A percentile compares a stretch with the other conserved stretches of the same genome.
These are phyloP conservation scores for Cyclotella kingstonii DNA, from an alignment of 108 stramenopile species.

Conservation along the genomic window DNA sequence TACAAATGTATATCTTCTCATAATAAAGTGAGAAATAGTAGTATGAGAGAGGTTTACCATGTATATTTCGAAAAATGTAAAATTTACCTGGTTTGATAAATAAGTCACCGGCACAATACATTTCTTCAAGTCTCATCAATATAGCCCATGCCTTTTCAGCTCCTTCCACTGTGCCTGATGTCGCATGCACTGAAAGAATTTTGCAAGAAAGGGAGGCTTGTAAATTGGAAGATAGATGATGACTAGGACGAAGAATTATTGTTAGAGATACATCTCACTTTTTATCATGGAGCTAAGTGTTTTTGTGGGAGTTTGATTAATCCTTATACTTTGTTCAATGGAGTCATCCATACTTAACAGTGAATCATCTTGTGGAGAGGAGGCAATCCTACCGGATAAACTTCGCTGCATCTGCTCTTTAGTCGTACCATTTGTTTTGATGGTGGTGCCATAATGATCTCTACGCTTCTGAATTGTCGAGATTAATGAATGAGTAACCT, in stretches of 20 bases:
- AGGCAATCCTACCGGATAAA: too few relatives aligned
- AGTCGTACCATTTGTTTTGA: too few relatives aligned
- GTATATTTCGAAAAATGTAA: not conserved
- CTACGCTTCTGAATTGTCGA: slow-evolving; percentile 9
- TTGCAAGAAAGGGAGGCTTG: not conserved
- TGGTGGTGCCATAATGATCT: not conserved
- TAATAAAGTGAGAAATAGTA: not conserved
- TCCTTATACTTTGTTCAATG: too few relatives aligned
- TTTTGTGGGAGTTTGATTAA: slow-evolving; percentile 12
- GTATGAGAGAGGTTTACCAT: too few relatives aligned
- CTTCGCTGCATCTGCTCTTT: too few relatives aligned
- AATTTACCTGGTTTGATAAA: slow-evolving; percentile 24
- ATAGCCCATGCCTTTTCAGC: slow-evolving; percentile 30
- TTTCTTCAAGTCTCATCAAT: slow-evolving; percentile 22
- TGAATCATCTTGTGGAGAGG: too few relatives aligned
- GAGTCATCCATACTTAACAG: too few relatives aligned
- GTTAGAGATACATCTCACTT: slow-evolving; percentile 2
- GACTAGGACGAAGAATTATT: not conserved
- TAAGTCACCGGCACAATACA: slow-evolving; percentile 30
- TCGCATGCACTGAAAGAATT: slow-evolving; percentile 13
- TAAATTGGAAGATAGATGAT: too few relatives aligned
- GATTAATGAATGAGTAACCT: slow-evolving; percentile 17
- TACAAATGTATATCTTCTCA: slow-evolving; percentile 20
- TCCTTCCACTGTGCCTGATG: slow-evolving; percentile 29
- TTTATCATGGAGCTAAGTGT: slow-evolving; percentile 38